These are phyloP conservation scores for Aleurites moluccanus DNA, from an alignment of 441 rosid species.

Conservation along the genomic window DNA sequence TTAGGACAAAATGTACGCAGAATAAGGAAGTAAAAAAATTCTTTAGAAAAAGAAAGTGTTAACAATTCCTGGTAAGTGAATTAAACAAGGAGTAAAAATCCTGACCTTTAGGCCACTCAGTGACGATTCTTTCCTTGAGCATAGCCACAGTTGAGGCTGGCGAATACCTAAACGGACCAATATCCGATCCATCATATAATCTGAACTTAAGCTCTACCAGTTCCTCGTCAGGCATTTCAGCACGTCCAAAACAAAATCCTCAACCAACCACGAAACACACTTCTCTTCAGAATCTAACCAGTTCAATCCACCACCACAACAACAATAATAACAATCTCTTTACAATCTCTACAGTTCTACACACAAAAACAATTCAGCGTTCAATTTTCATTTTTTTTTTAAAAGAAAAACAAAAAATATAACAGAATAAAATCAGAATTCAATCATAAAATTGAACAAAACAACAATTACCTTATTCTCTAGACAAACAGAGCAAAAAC, in stretches of 20 bases:
- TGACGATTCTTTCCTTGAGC: slow-evolving; percentile 72
- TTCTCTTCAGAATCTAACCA: not conserved
- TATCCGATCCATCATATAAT: slow-evolving; percentile 82
- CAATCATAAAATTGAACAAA: too few species aligned
- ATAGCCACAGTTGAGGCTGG: slow-evolving; percentile 66
- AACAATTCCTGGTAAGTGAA: not conserved
- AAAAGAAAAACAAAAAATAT: too few species aligned
- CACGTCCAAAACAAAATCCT: not conserved
- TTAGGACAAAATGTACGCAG: too few species aligned
- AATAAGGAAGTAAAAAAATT: too few species aligned
- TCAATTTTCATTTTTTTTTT: too few species aligned
- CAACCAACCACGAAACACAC: not conserved
- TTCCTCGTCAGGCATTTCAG: slow-evolving; percentile 75
- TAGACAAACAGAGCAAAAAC: too few species aligned
- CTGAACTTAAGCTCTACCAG: slow-evolving; percentile 76
- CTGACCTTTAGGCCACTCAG: slow-evolving; percentile 89
- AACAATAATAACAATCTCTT: too few species aligned
- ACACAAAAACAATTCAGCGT: too few species aligned
- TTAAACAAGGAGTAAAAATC: not conserved
- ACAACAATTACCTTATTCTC: too few species aligned
- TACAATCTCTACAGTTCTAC: too few species aligned
- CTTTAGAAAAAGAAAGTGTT: not conserved
- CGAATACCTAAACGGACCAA: slow-evolving; percentile 82
- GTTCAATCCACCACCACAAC: too few species aligned
- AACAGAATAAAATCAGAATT: too few species aligned